Evolutionary conservation across 2,329 filamentous ascomycete species (phyloP), one percentile per base, ranked within the genome.

Genomic region (Aspergillus costaricaensis): DNA sequence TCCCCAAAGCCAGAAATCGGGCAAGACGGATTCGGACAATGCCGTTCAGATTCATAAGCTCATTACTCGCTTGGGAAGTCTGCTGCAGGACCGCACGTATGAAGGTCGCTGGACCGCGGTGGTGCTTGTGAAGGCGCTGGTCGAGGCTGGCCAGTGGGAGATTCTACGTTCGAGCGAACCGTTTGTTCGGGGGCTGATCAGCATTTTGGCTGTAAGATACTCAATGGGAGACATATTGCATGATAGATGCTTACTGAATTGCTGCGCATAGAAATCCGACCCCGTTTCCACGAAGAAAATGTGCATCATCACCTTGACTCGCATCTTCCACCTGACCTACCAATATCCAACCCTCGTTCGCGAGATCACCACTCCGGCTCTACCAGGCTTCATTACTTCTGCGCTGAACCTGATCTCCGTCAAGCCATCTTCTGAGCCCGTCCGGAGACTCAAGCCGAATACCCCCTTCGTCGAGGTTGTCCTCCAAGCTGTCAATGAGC

Each of bases 91-190:
- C 58, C 88, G 88, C 60, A 91, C 80, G 51, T 74, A 86, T 2
- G 86, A 92, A 68, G 91, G 89, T 47, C 86, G 91, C 69, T 96
- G 94, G 79, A 85, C 88, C 17, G 92, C 89, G 6, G 86, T 91
- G 47, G 87, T 90, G 15, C 78, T 97, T 52, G 85, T 92, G 75
- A 97, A 97, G 78, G 86, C 90, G 4, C 81, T 88, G 4, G 81
- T 96, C 47, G 93, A 97, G 69, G 86, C 90, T 43, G 92, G 92
- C 23, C 92, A 92, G 49, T 92, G 90, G 87, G 91, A 96, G 71
- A 86, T 90, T 60, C 81, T 97, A 61, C 87, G 88, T 64, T 87
- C 86, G 56, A 86, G 86, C 36, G 87, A 88, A 68, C 82, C 87
- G 2, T 96, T 94, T 91, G 88, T 95, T 62, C 83, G 85, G 66